Evolutionary conservation across 495 filamentous ascomycete genomes (phyloP).

Genomic region (Elasticomyces elasticus): DNA sequence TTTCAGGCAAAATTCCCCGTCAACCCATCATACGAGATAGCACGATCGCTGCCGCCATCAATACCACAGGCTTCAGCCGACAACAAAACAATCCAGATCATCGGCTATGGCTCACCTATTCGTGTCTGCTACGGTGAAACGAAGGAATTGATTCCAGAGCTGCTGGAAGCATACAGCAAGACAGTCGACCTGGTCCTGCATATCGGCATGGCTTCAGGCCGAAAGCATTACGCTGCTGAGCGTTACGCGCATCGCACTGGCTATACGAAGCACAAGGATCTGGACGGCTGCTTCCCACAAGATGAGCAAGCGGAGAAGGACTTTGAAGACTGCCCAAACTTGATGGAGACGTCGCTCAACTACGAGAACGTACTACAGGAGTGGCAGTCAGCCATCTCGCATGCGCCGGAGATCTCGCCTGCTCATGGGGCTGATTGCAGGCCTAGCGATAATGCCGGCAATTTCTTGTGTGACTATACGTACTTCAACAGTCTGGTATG

Average conservation of each 20-base stretch:
- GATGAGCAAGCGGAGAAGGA: slow-evolving; percentile 44
- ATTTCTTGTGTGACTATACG: slow-evolving; percentile 78
- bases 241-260: slow-evolving; percentile 60
- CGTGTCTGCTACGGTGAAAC: slow-evolving; percentile 60
- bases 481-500: slow-evolving; percentile 64
- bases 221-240: slow-evolving; percentile 61
- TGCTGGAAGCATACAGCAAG: slow-evolving; percentile 1
- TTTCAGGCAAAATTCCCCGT: slow-evolving; percentile 16
- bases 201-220: slow-evolving; percentile 70
- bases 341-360: slow-evolving; percentile 42
- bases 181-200: slow-evolving; percentile 58
- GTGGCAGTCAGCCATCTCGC: slow-evolving; percentile 41
- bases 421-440: slow-evolving; percentile 41
- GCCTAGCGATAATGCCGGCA: slow-evolving; percentile 65
- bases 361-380: slow-evolving; percentile 43
- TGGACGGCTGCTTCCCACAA: slow-evolving; percentile 48
- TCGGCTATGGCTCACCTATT: slow-evolving; percentile 56
- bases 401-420: not conserved
- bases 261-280: slow-evolving; percentile 63
- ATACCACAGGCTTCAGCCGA: slow-evolving; percentile 14
- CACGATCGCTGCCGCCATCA: slow-evolving; percentile 9
- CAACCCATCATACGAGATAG: slow-evolving; percentile 19
- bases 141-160: slow-evolving; percentile 47
- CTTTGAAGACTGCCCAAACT: slow-evolving; percentile 38
- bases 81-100: slow-evolving; percentile 43